Evolutionary conservation across 495 filamentous ascomycete genomes (phyloP).

Genomic region (Penicillium waksmanii): DNA sequence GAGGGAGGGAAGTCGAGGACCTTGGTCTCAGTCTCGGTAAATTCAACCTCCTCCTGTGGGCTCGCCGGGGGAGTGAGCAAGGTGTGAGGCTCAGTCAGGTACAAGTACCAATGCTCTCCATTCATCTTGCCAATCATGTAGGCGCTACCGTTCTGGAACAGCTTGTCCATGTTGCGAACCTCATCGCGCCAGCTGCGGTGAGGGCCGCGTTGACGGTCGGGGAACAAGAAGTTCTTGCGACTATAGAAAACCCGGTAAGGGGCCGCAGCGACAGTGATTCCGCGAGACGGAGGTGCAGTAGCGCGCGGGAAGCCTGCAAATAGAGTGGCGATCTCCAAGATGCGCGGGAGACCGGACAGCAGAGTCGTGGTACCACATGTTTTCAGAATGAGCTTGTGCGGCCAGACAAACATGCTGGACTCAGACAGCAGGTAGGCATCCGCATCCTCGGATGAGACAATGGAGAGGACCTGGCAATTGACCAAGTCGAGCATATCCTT

Average conservation of each 20-base stretch:
- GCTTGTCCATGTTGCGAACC: conserved; percentile 85
- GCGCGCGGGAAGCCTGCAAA: conserved; percentile 82
- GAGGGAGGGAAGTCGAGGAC: conserved; percentile 55
- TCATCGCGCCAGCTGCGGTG: conserved; percentile 98
- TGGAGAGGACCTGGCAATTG: conserved; percentile 96
- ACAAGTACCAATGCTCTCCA: conserved; percentile 98
- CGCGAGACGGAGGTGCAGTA: conserved; percentile 52
- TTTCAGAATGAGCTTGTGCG: conserved; percentile 98
- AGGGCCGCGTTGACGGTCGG: conserved; percentile 89
- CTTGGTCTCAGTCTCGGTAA: conserved; percentile 68
- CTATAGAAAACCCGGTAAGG: conserved; percentile 99
- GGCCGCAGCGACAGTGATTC: conserved; percentile 71
- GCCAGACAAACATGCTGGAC: conserved; percentile 99
- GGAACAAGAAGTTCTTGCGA: conserved; percentile 97
- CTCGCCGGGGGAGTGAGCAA: conserved; percentile 83
- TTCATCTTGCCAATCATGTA: conserved; percentile 99
- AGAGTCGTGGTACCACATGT: conserved; percentile 98
- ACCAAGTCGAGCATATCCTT: conserved; percentile 97
- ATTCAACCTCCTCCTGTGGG: conserved; percentile 57
- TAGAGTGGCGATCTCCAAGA: conserved; percentile 86
- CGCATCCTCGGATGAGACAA: conserved; percentile 91
- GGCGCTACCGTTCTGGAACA: conserved; percentile 90
- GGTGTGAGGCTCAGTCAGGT: conserved; percentile 85
- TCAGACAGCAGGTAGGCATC: conserved; percentile 98
- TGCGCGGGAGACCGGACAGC: conserved; percentile 81